Conservation (phyloP, 495 filamentous ascomycete genomes). For the Hypoxylon crocopeplum region DNA sequence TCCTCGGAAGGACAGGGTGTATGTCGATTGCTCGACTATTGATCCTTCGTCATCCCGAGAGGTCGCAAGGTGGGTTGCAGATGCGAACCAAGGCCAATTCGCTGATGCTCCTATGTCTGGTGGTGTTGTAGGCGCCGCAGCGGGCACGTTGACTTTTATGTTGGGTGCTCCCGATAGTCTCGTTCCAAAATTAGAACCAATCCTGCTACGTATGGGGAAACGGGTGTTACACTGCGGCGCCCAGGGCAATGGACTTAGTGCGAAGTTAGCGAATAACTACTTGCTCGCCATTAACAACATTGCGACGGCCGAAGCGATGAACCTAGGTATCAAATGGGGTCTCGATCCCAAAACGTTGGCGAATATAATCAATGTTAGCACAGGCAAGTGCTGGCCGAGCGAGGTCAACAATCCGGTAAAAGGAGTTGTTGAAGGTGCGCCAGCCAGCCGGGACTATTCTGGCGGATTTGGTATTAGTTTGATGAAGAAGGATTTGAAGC, state of each 20-base stretch:
- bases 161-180: slow-evolving; percentile 70
- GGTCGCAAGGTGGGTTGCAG: slow-evolving; percentile 67
- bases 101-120: slow-evolving; percentile 86
- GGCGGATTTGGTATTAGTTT: slow-evolving; percentile 84
- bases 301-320: slow-evolving; percentile 92
- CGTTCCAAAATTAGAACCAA: slow-evolving; percentile 64
- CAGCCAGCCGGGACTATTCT: slow-evolving; percentile 74
- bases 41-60: slow-evolving; percentile 77
- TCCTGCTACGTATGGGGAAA: slow-evolving; percentile 81
- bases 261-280: slow-evolving; percentile 94
- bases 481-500: slow-evolving; percentile 82
- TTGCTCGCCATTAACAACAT: slow-evolving; percentile 92
- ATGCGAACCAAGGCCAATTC: slow-evolving; percentile 63
- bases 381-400: slow-evolving; percentile 88
- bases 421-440: slow-evolving; percentile 76
- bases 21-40: slow-evolving; percentile 87
- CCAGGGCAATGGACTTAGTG: slow-evolving; percentile 80
- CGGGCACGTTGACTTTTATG: slow-evolving; percentile 85
- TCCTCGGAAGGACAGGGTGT: slow-evolving; percentile 61
- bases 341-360: slow-evolving; percentile 81
- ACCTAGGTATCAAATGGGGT: slow-evolving; percentile 83
- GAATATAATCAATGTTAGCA: slow-evolving; percentile 82
- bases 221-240: slow-evolving; percentile 80
- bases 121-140: slow-evolving; percentile 81
- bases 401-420: slow-evolving; percentile 93